Evolutionary conservation across 768 basidiomycete species (phyloP).

Genomic region (Suillus fuscotomentosus): DNA sequence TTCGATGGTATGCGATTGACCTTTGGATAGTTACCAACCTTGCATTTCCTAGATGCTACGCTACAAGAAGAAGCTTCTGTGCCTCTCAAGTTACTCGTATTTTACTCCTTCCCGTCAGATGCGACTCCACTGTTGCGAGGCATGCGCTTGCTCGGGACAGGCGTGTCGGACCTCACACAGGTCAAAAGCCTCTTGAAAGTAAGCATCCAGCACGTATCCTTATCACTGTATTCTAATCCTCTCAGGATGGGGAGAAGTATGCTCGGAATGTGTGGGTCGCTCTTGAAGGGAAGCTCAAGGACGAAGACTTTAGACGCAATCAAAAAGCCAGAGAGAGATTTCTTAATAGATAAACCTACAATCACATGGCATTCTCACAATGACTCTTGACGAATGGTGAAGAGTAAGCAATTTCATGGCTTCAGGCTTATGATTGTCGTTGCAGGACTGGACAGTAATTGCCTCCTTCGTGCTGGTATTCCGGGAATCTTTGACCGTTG

Average conservation of each 20-base stretch:
- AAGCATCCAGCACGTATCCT: constrained; percentile 8
- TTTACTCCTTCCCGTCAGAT: constrained; percentile 55
- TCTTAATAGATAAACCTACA: constrained; percentile 15
- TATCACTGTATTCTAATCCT: constrained; percentile 44
- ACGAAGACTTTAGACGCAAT: constrained; percentile 59
- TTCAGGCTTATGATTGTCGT: background rate
- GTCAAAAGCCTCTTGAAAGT: constrained; percentile 59
- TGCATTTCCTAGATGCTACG: constrained; percentile 75
- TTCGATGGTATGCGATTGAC: background rate
- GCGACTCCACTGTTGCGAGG: constrained; percentile 50
- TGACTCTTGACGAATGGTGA: background rate
- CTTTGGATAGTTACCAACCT: constrained; percentile 48
- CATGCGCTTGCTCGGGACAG: constrained; percentile 62
- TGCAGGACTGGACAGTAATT: background rate
- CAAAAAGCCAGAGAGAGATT: constrained; percentile 61
- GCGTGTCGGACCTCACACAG: constrained; percentile 49
- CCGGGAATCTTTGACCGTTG: background rate
- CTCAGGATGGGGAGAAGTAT: constrained; percentile 67
- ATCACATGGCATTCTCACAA: background rate
- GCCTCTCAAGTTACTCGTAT: constrained; percentile 55
- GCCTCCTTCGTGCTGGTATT: background rate
- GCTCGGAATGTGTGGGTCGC: constrained; percentile 55
- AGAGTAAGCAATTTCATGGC: background rate
- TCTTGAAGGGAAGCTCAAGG: constrained; percentile 62
- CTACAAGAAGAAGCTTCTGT: constrained; percentile 68